Evolutionary conservation across 1,284 basidiomycete genomes (phyloP).

Genomic region (Cutaneotrichosporon daszewskae): DNA sequence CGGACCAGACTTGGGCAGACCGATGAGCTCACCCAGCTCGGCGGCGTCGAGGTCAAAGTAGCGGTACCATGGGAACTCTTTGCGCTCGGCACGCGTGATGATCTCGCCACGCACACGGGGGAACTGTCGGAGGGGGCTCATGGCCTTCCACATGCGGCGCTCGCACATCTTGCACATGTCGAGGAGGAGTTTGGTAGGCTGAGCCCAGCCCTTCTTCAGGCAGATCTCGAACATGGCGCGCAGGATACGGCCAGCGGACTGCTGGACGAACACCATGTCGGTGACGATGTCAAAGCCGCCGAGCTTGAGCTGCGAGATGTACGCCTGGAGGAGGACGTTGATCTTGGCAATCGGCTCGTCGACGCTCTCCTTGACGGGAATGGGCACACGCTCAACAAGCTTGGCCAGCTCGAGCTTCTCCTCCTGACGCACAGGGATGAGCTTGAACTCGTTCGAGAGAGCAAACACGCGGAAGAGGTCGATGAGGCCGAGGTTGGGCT

Average conservation of each 20-base stretch:
- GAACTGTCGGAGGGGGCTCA: constrained; percentile 96
- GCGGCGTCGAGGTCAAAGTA: constrained; percentile 87
- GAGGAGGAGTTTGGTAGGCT: constrained; percentile 82
- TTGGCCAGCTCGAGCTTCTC: constrained; percentile 91
- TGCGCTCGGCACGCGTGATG: constrained; percentile 87
- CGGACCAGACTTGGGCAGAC: constrained; percentile 84
- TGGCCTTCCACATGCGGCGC: constrained; percentile 90
- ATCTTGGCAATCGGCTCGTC: constrained; percentile 97
- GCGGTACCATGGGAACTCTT: constrained; percentile 97
- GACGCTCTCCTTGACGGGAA: constrained; percentile 93
- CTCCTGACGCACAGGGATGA: constrained; percentile 74
- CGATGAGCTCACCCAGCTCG: constrained; percentile 89
- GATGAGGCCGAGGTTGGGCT: constrained; percentile 76
- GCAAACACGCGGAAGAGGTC: constrained; percentile 97
- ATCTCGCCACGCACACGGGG: constrained; percentile 63
- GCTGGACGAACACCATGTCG: constrained; percentile 96
- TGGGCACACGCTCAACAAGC: constrained; percentile 85
- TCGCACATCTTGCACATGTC: constrained; percentile 98
- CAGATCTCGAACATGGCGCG: constrained; percentile 99
- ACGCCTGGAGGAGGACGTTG: constrained; percentile 92
- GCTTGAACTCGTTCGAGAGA: constrained; percentile 93
- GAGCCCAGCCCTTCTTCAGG: constrained; percentile 95
- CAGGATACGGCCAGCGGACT: constrained; percentile 86
- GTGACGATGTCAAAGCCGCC: constrained; percentile 95
- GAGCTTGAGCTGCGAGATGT: constrained; percentile 89